Evolutionary conservation across 371 early-diverging fungal species (phyloP).

Genomic region (Mucor lusitanicus): DNA sequence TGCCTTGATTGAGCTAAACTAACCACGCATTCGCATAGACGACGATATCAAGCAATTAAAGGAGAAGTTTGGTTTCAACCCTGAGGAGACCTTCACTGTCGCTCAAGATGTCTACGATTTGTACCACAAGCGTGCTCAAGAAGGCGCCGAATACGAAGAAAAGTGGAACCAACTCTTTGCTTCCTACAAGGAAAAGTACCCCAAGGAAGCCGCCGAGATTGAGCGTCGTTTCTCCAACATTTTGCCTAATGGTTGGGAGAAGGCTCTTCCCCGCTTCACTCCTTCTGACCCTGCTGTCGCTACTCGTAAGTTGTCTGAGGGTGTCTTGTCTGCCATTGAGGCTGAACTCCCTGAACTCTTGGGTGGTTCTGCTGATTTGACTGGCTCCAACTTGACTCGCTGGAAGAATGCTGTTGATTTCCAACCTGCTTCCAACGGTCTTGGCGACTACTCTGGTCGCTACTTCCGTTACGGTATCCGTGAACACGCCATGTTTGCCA

Average conservation of each 20-base stretch:
- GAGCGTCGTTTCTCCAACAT: constrained; percentile 72
- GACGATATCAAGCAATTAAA: constrained; percentile 91
- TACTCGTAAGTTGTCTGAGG: constrained; percentile 89
- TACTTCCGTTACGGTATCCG: constrained; percentile 98
- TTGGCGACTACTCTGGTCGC: constrained; percentile 86
- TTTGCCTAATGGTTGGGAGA: constrained; percentile 76
- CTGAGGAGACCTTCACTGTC: constrained; percentile 75
- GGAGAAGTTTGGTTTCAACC: constrained; percentile 81
- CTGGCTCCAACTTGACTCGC: constrained; percentile 93
- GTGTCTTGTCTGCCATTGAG: constrained; percentile 80
- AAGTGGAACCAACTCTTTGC: constrained; percentile 79
- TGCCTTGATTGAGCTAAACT: background rate
- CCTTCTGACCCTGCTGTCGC: constrained; percentile 80
- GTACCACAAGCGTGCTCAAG: constrained; percentile 62
- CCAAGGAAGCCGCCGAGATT: constrained; percentile 74
- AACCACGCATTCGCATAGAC: constrained; percentile 28
- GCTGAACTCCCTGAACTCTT: constrained; percentile 81
- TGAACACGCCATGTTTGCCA: constrained; percentile 99
- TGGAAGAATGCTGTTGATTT: constrained; percentile 94
- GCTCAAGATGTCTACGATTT: constrained; percentile 64
- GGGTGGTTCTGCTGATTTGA: constrained; percentile 98
- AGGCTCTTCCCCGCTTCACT: constrained; percentile 74
- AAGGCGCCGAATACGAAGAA: constrained; percentile 62
- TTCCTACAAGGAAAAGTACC: constrained; percentile 63
- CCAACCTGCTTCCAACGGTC: constrained; percentile 67